Evolutionary conservation across 2,329 filamentous ascomycete species (phyloP), one percentile per base, ranked within the genome.

Genomic region (Escovopsis sp.): DNA sequence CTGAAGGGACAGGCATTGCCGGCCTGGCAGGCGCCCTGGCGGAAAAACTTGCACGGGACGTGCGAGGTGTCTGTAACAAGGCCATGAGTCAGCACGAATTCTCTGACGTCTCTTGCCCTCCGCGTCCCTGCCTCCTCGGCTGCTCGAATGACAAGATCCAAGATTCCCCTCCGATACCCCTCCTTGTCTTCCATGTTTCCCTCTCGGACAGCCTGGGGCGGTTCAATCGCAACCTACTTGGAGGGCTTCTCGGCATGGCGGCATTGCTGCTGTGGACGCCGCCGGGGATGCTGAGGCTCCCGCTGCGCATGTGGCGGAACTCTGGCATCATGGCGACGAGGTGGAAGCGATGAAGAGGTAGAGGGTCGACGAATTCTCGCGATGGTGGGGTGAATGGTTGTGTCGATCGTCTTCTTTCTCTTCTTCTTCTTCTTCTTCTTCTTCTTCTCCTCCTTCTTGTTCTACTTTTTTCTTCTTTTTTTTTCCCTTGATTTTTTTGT

Each of bases 21-120:
- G 45, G 91, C 91, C 72, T 96, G 89, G 63, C 91, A 98, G 55
- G 86, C 80, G 60, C 89, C 88, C 68, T 94, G 86, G 42, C 87
- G 81, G 65, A 91, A 98, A 82, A 98, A 98, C 72, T 96, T 96
- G 82, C 91, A 98, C 34, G 91, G 91, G 37, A 98, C 91, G 68
- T 96, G 91, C 48, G 88, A 83, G 15, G 91, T 94, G 63, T 94
- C 89, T 95, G 49, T 46, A 48, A 49, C 45, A 44, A 48, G 50
- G 37, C 41, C 38, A 48, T 26, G 28, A 40, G 43, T 45, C 43
- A 49, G 44, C 38, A 45, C 30, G 28, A 41, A 12, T 30, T 39
- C 12, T 39, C 9, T 15, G 12, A 8, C 30, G 11, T 8, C 4
- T 39, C 6, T 39, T 30, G 26, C 26, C 6, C 26, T 30, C 26